These are phyloP conservation scores for Phytophthora tentaculata DNA, from an alignment of 352 stramenopile genomes.

Conservation along the genomic window DNA sequence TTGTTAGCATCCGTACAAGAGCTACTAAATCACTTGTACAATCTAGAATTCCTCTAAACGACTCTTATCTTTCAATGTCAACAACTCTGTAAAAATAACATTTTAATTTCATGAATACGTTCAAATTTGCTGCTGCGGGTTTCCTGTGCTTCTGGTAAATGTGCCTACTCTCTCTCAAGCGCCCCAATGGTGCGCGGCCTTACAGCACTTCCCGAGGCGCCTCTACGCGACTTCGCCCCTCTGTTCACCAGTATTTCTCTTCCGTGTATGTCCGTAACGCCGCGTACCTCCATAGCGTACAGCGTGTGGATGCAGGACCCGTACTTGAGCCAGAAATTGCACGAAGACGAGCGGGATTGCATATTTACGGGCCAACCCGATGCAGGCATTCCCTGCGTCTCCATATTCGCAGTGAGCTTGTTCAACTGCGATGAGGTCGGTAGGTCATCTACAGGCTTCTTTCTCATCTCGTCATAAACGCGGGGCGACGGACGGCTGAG, in stretches of 20 bases:
- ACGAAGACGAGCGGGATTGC: neutral
- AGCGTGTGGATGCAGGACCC: neutral
- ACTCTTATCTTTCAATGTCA: neutral
- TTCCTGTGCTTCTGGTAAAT: too few species aligned
- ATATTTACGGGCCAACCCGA: neutral
- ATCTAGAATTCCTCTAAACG: neutral
- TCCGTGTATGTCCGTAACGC: neutral
- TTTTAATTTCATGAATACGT: too few species aligned
- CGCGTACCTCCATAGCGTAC: neutral
- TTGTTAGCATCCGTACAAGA: neutral
- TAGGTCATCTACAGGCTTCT: neutral
- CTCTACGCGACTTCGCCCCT: neutral
- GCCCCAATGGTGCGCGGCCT: neutral
- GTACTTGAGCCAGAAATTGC: constrained; percentile 4
- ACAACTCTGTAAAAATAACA: too few species aligned
- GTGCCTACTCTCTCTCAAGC: neutral
- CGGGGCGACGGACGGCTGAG: neutral
- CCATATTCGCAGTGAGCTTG: neutral
- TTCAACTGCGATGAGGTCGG: neutral
- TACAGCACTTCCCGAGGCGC: neutral
- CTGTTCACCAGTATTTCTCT: constrained; percentile 1
- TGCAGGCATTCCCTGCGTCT: neutral
- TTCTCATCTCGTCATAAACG: neutral
- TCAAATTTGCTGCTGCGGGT: too few species aligned
- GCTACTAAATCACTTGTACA: neutral